A percentile compares a stretch with the other conserved stretches of the same genome.
Evolutionary conservation across 345 rosid genomes (phyloP).

Genomic region (Erysimum cheiranthoides): DNA sequence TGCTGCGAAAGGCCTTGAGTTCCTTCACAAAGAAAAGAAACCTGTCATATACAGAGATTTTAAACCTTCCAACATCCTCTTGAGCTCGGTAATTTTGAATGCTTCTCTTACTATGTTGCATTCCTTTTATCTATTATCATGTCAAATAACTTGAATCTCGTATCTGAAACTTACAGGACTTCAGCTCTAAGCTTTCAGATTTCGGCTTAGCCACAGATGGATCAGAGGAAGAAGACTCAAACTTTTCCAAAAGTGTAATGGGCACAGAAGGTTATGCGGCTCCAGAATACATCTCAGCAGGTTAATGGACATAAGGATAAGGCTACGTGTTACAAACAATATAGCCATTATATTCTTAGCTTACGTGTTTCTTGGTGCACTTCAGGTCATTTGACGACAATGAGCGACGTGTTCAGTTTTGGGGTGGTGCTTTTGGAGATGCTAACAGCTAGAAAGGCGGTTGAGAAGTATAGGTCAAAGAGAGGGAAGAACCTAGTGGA

Average conservation of each 20-base stretch:
- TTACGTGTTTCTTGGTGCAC: slow-evolving; percentile 34
- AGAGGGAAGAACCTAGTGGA: slow-evolving; percentile 69
- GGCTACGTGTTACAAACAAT: not conserved
- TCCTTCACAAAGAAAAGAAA: slow-evolving; percentile 72
- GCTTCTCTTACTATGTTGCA: slow-evolving; percentile 11
- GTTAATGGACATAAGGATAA: slow-evolving; percentile 31
- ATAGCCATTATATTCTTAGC: slow-evolving; percentile 17
- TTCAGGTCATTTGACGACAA: slow-evolving; percentile 77
- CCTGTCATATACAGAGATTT: slow-evolving; percentile 87
- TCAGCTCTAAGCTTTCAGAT: slow-evolving; percentile 64
- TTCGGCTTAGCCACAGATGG: slow-evolving; percentile 69
- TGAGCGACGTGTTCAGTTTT: slow-evolving; percentile 84
- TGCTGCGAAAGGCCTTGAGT: slow-evolving; percentile 88
- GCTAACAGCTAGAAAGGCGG: slow-evolving; percentile 64
- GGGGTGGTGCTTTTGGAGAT: slow-evolving; percentile 81
- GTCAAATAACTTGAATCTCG: slow-evolving; percentile 17
- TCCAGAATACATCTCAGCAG: slow-evolving; percentile 63
- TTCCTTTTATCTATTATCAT: not conserved
- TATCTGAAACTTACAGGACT: slow-evolving; percentile 49
- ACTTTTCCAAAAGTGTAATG: slow-evolving; percentile 60
- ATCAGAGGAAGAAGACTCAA: slow-evolving; percentile 62
- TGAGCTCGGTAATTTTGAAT: slow-evolving; percentile 63
- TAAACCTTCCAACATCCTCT: slow-evolving; percentile 75
- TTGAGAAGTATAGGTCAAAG: slow-evolving; percentile 59
- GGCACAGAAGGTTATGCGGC: slow-evolving; percentile 74